Evolutionary conservation across 2,329 filamentous ascomycete genomes (phyloP), one percentile per base, ranked within the genome.

Genomic region (Rutstroemia sp.): DNA sequence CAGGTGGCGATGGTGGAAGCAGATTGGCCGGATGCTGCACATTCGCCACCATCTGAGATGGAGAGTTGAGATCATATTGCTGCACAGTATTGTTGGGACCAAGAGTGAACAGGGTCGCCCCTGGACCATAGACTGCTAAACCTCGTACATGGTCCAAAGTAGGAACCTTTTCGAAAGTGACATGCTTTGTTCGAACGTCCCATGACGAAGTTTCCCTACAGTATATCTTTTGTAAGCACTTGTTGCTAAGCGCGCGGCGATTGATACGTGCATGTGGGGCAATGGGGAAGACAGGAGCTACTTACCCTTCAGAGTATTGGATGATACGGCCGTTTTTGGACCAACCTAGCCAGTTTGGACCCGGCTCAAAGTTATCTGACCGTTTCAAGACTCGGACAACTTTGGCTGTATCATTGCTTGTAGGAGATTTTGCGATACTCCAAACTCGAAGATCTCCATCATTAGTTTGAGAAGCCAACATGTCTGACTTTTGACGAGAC

Each of bases 131-230:
- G 59, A 92, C 87, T 46, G 92, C 87, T 45, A 99, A 80, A 16
- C 90, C 92, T 61, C 82, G 82, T 57, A 96, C 82, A 62, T 87
- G 84, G 39, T 94, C 86, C 6, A 92, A 79, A 1, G 91, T 96
- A 5, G 92, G 91, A 56, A 97, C 88, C 58, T 82, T 80, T 67
- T 96, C 92, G 71, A 85, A 95, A 3, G 90, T 92, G 64, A 99
- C 91, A 68, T 95, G 87, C 71, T 97, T 97, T n/a, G 94, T 99
- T 61, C 92, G 83, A 46, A 99, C 94, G 77, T 99, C 94, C 92
- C 94, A 99, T 57, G 91, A 87, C 66, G 89, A 85, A 39, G 92
- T 96, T 78, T 96, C 88, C 55, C 92, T 91, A 69, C 65, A 61
- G 49, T 47, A 56, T 54, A 59, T 59, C 62, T 58, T 57, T 59